Evolutionary conservation across 2,329 filamentous ascomycete genomes (phyloP).

Genomic region (Colletotrichum tropicale): DNA sequence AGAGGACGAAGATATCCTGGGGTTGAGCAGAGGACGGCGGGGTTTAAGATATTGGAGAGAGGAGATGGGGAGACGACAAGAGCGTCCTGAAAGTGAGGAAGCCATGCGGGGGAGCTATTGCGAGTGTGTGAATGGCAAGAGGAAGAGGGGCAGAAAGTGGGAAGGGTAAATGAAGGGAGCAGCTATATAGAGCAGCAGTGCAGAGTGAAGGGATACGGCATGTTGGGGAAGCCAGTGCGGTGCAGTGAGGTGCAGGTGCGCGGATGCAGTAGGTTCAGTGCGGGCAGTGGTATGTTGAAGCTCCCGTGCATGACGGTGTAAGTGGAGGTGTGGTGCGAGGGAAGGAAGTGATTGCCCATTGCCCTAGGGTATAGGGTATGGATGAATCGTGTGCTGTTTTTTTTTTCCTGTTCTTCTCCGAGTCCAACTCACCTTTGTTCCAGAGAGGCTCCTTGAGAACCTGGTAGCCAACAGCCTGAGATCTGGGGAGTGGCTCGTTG

Average conservation of each 20-base stretch:
- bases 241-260: conserved; percentile 5
- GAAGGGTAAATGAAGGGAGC: background rate
- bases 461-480: conserved; percentile 63
- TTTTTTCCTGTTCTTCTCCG: background rate
- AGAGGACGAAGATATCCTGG: background rate
- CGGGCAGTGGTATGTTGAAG: background rate
- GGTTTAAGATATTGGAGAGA: background rate
- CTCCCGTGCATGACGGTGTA: background rate
- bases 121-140: background rate
- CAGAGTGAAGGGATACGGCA: conserved; percentile 15
- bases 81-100: conserved; percentile 13
- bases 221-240: conserved; percentile 15
- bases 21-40: background rate
- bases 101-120: conserved; percentile 3
- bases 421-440: conserved; percentile 63
- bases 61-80: conserved; percentile 16
- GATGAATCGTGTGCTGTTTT: background rate
- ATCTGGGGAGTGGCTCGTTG: conserved; percentile 59
- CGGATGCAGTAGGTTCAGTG: conserved; percentile 4
- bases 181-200: conserved; percentile 8
- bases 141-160: background rate
- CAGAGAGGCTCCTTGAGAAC: conserved; percentile 65
- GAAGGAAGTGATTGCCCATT: background rate
- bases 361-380: background rate
- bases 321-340: background rate